Base-by-base conservation (phyloP, 2,329 filamentous ascomycete genomes). In the Corinectria fuckeliana region DNA sequence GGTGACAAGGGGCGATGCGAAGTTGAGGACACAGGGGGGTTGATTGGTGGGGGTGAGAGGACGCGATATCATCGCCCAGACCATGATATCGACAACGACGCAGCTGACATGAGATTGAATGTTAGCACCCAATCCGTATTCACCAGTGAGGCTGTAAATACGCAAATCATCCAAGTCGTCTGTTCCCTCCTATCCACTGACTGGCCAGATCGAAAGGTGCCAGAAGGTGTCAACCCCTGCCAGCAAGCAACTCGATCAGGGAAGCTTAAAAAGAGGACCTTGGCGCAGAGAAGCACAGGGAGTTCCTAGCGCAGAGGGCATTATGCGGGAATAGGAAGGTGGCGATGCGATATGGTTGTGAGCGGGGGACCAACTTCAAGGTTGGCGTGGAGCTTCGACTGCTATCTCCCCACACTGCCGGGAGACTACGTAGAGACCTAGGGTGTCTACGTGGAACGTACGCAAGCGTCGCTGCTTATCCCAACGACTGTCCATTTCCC, bases 281-380 rank as follows among this genome's bases (percentile, higher is more conserved):
- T 30, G 7, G 21, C 38, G 41, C 18, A 20, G 16, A 39, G 25
- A 45, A 38, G 26, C n/a, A 36, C 44, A 16, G 47, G 32, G 41
- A 7, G 16, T 42, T 64, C 61, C 50, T 61, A 60, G 56, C 57
- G 60, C 26, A 45, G 26, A 32, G 45, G 32, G 18, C 21, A 16
- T 56, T 61, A 64, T 44, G 64, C 53, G 49, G 42, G 36, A 69
- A 57, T 50, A 67, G 65, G 67, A 69, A 69, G 67, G 67, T 69
- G 59, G 21, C 56, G 54, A 55, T 54, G 39, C 26, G 45, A 32
- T 36, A 23, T 9, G 47, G 47, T 32, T 11, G 23, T 20, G 54
- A 23, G 41, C 36, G 44, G 51, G 56, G 18, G 39, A 47, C 26
- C n/a, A n/a, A n/a, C n/a, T n/a, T n/a, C n/a, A n/a, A n/a, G n/a